These are phyloP conservation scores for Sarocladium strictum DNA, from an alignment of 2,329 filamentous ascomycete species.

Conservation along the genomic window DNA sequence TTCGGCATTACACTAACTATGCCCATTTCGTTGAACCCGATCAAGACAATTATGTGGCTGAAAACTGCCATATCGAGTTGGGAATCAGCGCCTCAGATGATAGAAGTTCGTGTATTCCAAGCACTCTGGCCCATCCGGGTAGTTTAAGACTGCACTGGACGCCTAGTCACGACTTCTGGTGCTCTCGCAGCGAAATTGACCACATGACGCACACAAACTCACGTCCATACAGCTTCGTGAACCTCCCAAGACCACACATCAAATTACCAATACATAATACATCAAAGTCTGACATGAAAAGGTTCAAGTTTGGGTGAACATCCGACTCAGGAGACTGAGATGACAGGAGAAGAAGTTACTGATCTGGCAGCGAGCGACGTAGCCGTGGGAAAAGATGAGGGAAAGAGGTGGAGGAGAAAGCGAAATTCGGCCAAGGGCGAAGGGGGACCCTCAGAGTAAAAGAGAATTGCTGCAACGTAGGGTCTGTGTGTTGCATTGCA, in stretches of 20 bases:
- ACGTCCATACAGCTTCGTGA: neutral
- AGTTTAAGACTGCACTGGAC: too few relatives aligned
- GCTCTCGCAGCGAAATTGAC: too few relatives aligned
- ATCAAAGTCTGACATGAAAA: neutral
- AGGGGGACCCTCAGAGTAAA: neutral
- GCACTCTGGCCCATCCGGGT: too few relatives aligned
- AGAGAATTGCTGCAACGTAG: neutral
- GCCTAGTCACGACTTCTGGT: too few relatives aligned
- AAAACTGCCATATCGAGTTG: too few relatives aligned
- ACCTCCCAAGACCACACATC: neutral
- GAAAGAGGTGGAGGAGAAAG: neutral
- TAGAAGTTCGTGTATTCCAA: too few relatives aligned
- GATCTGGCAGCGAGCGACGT: neutral
- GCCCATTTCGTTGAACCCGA: too few relatives aligned
- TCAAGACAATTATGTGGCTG: too few relatives aligned
- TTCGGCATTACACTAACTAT: too few relatives aligned
- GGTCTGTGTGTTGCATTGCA: neutral
- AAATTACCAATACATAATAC: neutral
- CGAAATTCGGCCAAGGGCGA: neutral
- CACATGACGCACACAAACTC: neutral
- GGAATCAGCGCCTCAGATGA: too few relatives aligned
- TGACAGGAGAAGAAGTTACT: neutral
- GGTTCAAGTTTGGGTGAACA: slow-evolving; percentile 4
- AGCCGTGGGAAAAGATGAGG: neutral
- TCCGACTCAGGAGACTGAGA: neutral